Evolutionary conservation across 176 grass and related monocot genomes (phyloP).

Genomic region (Oryza australiensis): DNA sequence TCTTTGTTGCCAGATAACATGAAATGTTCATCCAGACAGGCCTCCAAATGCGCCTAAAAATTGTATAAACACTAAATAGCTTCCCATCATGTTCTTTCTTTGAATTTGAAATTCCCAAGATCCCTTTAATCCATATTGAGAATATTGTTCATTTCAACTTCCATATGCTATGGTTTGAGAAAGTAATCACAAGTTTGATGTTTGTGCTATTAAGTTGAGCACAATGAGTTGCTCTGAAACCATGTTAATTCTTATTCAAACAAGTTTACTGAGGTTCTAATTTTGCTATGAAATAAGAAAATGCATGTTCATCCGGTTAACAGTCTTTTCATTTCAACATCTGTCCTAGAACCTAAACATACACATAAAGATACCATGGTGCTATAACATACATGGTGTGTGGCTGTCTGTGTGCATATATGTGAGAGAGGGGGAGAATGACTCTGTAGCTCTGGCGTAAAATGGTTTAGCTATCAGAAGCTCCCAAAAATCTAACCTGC

Average conservation of each 20-base stretch:
- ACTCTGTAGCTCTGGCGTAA: background rate
- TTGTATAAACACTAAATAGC: background rate
- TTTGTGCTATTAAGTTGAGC: slow-evolving; percentile 2
- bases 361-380: background rate
- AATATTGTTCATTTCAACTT: background rate
- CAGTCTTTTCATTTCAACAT: background rate
- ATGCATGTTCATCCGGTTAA: background rate
- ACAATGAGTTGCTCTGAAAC: background rate
- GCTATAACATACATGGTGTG: background rate
- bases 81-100: background rate
- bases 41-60: background rate
- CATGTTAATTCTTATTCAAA: background rate
- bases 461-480: slow-evolving; percentile 3
- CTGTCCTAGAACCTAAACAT: background rate
- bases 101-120: background rate
- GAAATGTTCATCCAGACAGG: background rate
- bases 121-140: too few relatives aligned
- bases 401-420: background rate
- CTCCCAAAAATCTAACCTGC: slow-evolving; percentile 58
- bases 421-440: background rate
- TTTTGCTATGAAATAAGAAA: too few relatives aligned
- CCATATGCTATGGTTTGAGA: background rate
- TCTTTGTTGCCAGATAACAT: background rate
- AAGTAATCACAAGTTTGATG: background rate
- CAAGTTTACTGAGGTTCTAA: background rate